Evolutionary conservation across 176 grass and related monocot species (phyloP).

Genomic region (Eragrostis curvula): DNA sequence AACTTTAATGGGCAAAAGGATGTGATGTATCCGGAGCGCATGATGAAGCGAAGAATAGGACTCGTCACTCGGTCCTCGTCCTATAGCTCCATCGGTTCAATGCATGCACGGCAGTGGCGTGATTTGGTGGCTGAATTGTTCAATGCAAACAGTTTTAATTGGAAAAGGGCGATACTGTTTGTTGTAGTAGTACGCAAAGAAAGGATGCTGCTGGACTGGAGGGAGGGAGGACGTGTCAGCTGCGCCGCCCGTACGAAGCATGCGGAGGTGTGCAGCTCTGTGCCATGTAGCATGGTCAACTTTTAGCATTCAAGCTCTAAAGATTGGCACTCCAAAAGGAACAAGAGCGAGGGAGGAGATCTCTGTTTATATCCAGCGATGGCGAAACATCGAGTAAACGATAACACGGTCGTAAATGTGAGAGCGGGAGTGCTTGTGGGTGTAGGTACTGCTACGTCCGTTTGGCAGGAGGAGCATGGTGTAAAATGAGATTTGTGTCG

Average conservation of each 20-base stretch:
- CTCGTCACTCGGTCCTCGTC: background rate
- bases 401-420: background rate
- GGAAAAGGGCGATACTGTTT: no score
- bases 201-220: background rate
- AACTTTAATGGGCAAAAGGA: background rate
- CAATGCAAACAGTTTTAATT: background rate
- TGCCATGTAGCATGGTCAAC: background rate
- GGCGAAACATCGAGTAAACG: background rate
- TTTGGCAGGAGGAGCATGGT: background rate
- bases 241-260: background rate
- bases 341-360: no score
- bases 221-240: background rate
- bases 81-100: conserved; percentile 3
- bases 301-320: background rate
- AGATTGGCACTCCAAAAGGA: background rate
- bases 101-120: background rate
- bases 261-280: background rate
- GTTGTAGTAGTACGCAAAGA: background rate
- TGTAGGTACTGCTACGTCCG: background rate
- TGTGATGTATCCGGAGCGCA: conserved; percentile 18
- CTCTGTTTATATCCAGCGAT: background rate
- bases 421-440: background rate
- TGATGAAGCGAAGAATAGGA: background rate
- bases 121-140: background rate
- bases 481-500: background rate